Evolutionary conservation across 2,329 filamentous ascomycete genomes (phyloP).

Genomic region (Apiospora hydei): DNA sequence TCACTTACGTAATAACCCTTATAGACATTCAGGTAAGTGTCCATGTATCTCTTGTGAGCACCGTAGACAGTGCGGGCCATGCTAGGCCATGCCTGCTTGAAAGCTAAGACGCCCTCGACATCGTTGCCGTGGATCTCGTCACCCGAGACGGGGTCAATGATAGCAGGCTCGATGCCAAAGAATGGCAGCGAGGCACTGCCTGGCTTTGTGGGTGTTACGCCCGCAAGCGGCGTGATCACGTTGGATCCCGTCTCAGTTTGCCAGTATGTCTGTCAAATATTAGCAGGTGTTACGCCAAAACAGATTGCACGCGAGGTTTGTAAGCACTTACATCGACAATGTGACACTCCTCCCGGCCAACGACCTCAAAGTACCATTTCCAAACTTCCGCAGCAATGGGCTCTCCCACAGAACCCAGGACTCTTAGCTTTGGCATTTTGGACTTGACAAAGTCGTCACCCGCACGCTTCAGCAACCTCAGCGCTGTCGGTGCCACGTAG

Average conservation of each 20-base stretch:
- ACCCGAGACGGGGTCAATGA: slow-evolving; percentile 95
- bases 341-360: slow-evolving; percentile 92
- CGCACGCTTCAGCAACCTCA: slow-evolving; percentile 92
- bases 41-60: slow-evolving; percentile 97
- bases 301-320: background rate
- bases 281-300: slow-evolving; percentile 26
- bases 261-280: slow-evolving; percentile 84
- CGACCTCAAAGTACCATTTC: slow-evolving; percentile 99
- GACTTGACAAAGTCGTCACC: slow-evolving; percentile 91
- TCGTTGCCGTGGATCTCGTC: slow-evolving; percentile 95
- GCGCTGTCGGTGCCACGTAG: slow-evolving; percentile 94
- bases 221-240: slow-evolving; percentile 91
- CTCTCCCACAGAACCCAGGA: slow-evolving; percentile 94
- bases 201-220: slow-evolving; percentile 95
- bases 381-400: slow-evolving; percentile 97
- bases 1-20: slow-evolving; percentile 93
- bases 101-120: slow-evolving; percentile 94
- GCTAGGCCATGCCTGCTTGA: slow-evolving; percentile 98
- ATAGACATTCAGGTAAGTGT: slow-evolving; percentile 97
- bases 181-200: slow-evolving; percentile 95
- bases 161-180: slow-evolving; percentile 97
- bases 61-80: slow-evolving; percentile 99
- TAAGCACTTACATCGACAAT: slow-evolving; percentile 82
- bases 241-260: slow-evolving; percentile 98
- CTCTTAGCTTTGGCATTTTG: slow-evolving; percentile 86